phyloP scores from a whole-genome alignment of 2,329 filamentous ascomycete species.

The Neonectria punicea region DNA sequence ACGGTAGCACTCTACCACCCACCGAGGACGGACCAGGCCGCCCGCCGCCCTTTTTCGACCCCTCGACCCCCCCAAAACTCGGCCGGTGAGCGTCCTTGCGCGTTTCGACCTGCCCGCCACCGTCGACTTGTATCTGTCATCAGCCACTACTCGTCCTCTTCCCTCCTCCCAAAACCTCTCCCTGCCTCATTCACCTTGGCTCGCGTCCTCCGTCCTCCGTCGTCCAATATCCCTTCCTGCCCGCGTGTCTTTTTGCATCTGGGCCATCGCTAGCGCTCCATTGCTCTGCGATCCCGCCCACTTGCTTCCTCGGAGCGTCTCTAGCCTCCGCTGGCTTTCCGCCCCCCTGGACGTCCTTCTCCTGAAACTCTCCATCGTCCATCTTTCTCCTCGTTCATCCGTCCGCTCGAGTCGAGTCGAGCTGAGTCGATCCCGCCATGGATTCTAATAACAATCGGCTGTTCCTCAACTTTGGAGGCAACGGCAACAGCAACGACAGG shows the following conservation, averaged over 20 bases:
- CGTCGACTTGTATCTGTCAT: slow-evolving; percentile 26
- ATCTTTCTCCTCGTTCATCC: slow-evolving; percentile 33
- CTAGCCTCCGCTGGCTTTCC: slow-evolving; percentile 12
- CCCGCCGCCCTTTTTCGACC: slow-evolving; percentile 29
- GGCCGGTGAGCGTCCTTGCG: slow-evolving; percentile 20
- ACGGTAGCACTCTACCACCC: slow-evolving; percentile 4
- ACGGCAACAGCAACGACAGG: slow-evolving; percentile 73
- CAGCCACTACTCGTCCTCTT: slow-evolving; percentile 22
- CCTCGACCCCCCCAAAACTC: slow-evolving; percentile 23
- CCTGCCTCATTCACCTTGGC: background rate
- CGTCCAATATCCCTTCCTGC: background rate
- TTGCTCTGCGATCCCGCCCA: slow-evolving; percentile 17
- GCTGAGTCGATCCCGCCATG: slow-evolving; percentile 53
- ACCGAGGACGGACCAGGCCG: slow-evolving; percentile 32
- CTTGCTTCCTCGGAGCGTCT: slow-evolving; percentile 8
- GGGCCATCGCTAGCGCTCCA: background rate
- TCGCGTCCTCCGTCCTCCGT: background rate
- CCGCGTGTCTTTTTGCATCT: slow-evolving; percentile 7
- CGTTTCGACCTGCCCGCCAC: slow-evolving; percentile 29
- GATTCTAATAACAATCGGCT: slow-evolving; percentile 70
- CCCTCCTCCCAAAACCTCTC: background rate
- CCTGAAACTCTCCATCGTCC: slow-evolving; percentile 42
- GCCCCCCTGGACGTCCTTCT: slow-evolving; percentile 40
- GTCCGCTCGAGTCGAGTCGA: slow-evolving; percentile 36
- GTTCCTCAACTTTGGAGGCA: slow-evolving; percentile 71